Base-by-base conservation (phyloP, 441 rosid species). In the Pelargonium cotyledonis region DNA sequence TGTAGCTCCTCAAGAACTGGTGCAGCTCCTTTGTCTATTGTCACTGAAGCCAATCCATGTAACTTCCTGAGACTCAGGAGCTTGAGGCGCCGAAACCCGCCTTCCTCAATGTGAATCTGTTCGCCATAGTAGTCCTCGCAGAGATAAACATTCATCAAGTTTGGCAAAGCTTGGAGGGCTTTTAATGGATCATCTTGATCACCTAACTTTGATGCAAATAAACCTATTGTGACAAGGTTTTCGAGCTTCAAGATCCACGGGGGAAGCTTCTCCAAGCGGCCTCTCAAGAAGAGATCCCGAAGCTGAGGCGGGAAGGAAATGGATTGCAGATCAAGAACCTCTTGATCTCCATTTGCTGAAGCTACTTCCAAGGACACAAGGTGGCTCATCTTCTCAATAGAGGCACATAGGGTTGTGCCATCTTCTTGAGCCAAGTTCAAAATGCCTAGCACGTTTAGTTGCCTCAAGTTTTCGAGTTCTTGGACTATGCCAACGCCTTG, bases 1-100 rank as follows among this genome's bases (percentile, higher is more conserved):
- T 8, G 12, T n/a, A 69, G 35, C 53, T 60, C 38, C 38, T 69
- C 57, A 41, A 69, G 72, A 61, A 46, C n/a, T 10, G 72, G 72
- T 18, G 62, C 41, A 21, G 72, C 72, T 58, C 51, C 66, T 41
- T 69, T 19, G 6, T 69, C 72, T 35, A 69, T 63, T 8, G 21
- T 44, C 11, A 69, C 15, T 11, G 41, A 7, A 2, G 61, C 41
- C 35, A 38, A 16, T 23, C 53, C 66, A 1, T 61, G 47, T 11
- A 61, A 61, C 21, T 19, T 19, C 9, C 11, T 26, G 9, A 69
- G 58, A 15, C 23, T 10, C 0, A 69, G 55, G 47, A 46, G 26
- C 72, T 69, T 61, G 19, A 69, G 58, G 18, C 43, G 61, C 31
- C 5, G 38, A 69, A 61, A 69, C n/a, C 72, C 26, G 2, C 43